Evolutionary conservation across 78 protist species (phyloP), one percentile per base, ranked within the genome.

Genomic region (Dictyostelium intermedium): DNA sequence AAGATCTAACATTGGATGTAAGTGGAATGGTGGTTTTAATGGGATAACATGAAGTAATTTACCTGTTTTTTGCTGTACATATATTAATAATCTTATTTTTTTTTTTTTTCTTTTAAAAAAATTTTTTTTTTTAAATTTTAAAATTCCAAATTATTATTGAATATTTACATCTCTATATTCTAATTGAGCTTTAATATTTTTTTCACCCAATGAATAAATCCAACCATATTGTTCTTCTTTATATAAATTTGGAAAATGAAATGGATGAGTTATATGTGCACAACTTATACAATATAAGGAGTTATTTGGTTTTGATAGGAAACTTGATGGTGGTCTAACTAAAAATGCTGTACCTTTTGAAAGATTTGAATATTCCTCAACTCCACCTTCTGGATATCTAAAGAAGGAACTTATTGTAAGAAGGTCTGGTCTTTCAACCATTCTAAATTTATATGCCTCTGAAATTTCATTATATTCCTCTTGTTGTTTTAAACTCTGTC

Each of bases 251-350:
- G 92, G 92, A 43, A 87, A 87, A 30, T 87, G 82, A 23, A 87
- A 87, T 78, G 92, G 92, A 78, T 87, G 92, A 20, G 92, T 87
- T 16, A 87, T 87, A 43, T 87, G 92, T 37, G 85, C 92, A 43
- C 92, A 79, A 78, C 92, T 87, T 2, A 87, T 87, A 32, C 70
- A 60, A 43, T 87, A 87, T 18, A 87, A 56, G 5, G 92, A 76
- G 32, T 81, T 76, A 20, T 76, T 78, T 56, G 84, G 63, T 83
- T 83, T 66, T 39, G 39, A n/a, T 27, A 85, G 53, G 2, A 85
- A 50, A 30, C 30, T 61, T 18, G 35, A 41, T 11, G 92, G 92
- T 78, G 92, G 34, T 37, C 70, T 56, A 8, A 63, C 92, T 23
- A 87, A 63, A 32, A 87, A 78, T 61, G 78, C 73, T 20, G 80